Base-by-base conservation (phyloP, 1,284 basidiomycete species). In the Cystobasidium slooffiae region DNA sequence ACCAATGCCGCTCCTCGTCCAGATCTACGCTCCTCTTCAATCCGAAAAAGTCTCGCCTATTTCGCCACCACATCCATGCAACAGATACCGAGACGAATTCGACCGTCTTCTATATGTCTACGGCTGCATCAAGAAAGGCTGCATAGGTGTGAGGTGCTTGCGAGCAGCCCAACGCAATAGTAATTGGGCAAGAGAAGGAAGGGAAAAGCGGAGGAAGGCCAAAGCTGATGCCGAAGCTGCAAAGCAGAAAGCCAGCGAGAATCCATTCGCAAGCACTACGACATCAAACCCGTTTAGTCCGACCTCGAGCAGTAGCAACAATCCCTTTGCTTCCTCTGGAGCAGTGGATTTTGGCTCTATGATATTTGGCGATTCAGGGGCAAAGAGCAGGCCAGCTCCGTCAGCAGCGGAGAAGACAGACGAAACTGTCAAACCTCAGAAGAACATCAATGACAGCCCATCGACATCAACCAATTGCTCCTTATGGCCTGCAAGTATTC, bases 81-180 rank as follows among this genome's bases (percentile, higher is more conserved):
- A 73, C 43, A 52, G 10, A 22, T 58, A 73, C 53, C 70, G 70
- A 4, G 70, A 73, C 10, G 70, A 73, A 44, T 65, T 53, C 55
- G 63, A 73, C 70, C 49, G 70, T 20, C 49, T 73, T 49, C 44
- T 73, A 39, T 65, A 73, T 55, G 52, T 73, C 44, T 58, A 66
- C n/a, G 70, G 62, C 7, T 73, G 70, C 51, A 12, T 49, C n/a
- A 65, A 66, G 70, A 65, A 59, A 43, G 63, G 70, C 37, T 73
- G 70, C 41, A 58, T 49, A n/a, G 70, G 70, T 22, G 63, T 66
- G 9, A 55, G 63, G 58, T 66, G 62, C 43, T 44, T 73, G 41
- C 41, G 67, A 51, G 56, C 61, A 18, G 66, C 51, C 6, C 10
- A 55, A 37, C 58, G 51, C 43, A 31, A 22, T 39, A 56, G 8